Base-by-base conservation (phyloP, 2,329 filamentous ascomycete species). In the Pleochaeta shiraiana region DNA sequence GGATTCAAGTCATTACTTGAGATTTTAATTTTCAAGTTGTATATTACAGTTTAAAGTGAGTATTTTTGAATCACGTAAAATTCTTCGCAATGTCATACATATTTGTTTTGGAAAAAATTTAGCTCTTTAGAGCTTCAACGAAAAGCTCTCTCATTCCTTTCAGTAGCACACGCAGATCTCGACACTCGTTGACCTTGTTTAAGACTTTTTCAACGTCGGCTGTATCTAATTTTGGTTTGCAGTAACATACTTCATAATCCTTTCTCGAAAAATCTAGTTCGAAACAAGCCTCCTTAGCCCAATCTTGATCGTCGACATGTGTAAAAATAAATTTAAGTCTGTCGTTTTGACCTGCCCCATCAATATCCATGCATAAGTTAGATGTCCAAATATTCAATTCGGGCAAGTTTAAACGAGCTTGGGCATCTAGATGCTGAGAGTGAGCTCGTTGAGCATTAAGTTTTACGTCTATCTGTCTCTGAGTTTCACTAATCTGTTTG, bases 321-420 rank as follows among this genome's bases (percentile, higher is more conserved):
- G 84, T 87, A 72, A 90, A 98, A 1, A 93, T 82, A 73, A 98
- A 95, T 74, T 92, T 92, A 69, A 98, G 78, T 30, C 88, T 81
- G 75, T 96, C 91, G 67, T 88, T 85, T 72, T 83, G 82, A 0
- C 89, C 91, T 0, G 88, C 88, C 1, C 92, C 92, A 72, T 97
- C 92, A 71, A 98, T 95, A 66, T 87, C 80, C 72, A 97, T 75
- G 65, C 92, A 91, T 66, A 98, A 78, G 73, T 92, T 93, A 64
- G 86, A 87, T 73, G 95, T 88, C 93, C 93, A 98, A 73, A 97
- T 97, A 69, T 91, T 88, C 57, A 98, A 80, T 77, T 98, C 93
- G 0, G 93, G 93, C 53, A 88, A 82, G 75, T 98, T 97, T 75
- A 92, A 88, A 37, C 90, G 83, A 64, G 87, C 83, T 76, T 97